Conservation (phyloP, 2,329 filamentous ascomycete genomes). For the Talaromyces sp. region DNA sequence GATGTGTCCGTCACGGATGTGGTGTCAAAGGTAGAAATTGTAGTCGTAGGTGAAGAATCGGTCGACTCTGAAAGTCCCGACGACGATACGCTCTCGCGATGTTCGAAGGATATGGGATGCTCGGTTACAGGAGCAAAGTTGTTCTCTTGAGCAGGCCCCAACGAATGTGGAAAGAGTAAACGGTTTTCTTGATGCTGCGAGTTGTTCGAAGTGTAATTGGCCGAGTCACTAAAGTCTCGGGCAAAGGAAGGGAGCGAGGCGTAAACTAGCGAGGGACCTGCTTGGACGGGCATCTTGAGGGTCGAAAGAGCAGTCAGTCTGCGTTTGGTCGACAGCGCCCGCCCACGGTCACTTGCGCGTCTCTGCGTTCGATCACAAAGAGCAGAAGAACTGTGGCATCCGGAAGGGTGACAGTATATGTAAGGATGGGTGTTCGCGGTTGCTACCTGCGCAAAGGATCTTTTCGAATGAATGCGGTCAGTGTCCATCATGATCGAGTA, state of each 20-base stretch:
- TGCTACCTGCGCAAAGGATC: conserved; percentile 43
- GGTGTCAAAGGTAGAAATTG: conserved; percentile 86
- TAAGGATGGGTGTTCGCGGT: conserved; percentile 25
- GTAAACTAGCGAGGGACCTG: conserved; percentile 38
- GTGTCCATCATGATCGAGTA: conserved; percentile 23
- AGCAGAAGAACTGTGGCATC: conserved; percentile 27
- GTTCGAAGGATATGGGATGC: conserved; percentile 28
- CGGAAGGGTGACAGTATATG: conserved; percentile 25
- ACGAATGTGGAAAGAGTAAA: conserved; percentile 10
- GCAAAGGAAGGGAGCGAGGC: conserved; percentile 54
- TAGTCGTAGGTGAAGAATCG: conserved; percentile 92
- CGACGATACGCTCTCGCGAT: conserved; percentile 44
- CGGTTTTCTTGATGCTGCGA: conserved; percentile 29
- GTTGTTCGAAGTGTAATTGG: conserved; percentile 18
- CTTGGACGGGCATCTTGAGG: conserved; percentile 40
- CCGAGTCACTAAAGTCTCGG: conserved; percentile 46
- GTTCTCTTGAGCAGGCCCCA: conserved; percentile 8
- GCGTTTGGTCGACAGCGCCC: conserved; percentile 31
- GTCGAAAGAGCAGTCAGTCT: conserved; percentile 20
- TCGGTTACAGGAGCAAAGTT: conserved; percentile 9
- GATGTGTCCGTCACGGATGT: conserved; percentile 86
- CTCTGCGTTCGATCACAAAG: conserved; percentile 25
- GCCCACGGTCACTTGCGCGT: conserved; percentile 27
- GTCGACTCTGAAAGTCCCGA: conserved; percentile 68
- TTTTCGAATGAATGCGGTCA: conserved; percentile 30